Conservation (phyloP, 192 early-diverging fungal genomes). For the Mortierella claussenii region DNA sequence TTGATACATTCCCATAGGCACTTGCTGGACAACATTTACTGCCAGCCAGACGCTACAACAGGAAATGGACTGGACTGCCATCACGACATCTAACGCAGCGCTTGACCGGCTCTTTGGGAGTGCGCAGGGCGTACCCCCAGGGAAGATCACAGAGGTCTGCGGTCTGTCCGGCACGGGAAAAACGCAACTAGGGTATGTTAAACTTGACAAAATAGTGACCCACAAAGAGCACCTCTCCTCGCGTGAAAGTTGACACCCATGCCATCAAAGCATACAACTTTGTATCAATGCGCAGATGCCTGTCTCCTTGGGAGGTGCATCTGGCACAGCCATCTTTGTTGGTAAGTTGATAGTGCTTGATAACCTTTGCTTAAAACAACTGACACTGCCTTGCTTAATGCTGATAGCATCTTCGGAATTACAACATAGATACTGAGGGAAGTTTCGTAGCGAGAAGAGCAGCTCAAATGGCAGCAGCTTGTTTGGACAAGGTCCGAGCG, state of each 20-base stretch:
- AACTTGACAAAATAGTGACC: not conserved
- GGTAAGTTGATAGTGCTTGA: constrained; percentile 11
- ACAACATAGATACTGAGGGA: constrained; percentile 48
- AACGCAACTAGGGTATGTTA: constrained; percentile 40
- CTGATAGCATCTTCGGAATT: too few relatives aligned
- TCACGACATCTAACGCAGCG: constrained; percentile 29
- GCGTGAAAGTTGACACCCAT: too few relatives aligned
- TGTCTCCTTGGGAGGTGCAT: constrained; percentile 1
- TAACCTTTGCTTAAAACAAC: not conserved
- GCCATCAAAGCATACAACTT: constrained; percentile 28
- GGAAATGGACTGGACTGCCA: constrained; percentile 19
- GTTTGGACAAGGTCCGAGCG: not conserved
- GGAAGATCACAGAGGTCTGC: constrained; percentile 44
- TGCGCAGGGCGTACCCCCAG: constrained; percentile 15
- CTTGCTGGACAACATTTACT: constrained; percentile 1
- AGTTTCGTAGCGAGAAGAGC: constrained; percentile 45
- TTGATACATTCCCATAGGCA: not conserved
- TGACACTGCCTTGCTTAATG: not conserved
- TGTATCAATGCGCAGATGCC: constrained; percentile 46
- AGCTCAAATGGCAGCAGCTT: constrained; percentile 16
- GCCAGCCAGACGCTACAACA: constrained; percentile 15
- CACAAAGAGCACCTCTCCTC: not conserved
- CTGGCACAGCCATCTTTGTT: constrained; percentile 40
- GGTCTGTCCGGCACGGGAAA: constrained; percentile 37
- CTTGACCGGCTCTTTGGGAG: constrained; percentile 35